A percentile compares a stretch with the other conserved stretches of the same genome.
Conservation (phyloP, 192 early-diverging fungal species). For the Coemansia sp. region DNA sequence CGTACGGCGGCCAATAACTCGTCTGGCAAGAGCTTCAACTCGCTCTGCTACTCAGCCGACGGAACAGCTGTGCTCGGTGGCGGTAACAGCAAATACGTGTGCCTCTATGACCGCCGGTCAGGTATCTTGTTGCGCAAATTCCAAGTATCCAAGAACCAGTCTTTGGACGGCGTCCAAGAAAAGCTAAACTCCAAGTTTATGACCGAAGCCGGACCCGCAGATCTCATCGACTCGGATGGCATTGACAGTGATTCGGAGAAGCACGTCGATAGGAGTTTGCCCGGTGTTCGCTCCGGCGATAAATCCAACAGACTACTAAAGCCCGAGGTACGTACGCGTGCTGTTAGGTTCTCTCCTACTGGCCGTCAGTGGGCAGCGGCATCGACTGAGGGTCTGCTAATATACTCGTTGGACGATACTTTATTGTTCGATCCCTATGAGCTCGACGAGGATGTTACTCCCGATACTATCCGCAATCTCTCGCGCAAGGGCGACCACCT, state of each 20-base stretch:
- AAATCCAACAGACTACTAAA: slow-evolving; percentile 73
- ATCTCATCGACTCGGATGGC: slow-evolving; percentile 79
- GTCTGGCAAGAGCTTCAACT: slow-evolving; percentile 89
- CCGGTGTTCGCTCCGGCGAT: slow-evolving; percentile 88
- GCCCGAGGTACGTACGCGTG: slow-evolving; percentile 82
- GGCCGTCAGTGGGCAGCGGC: slow-evolving; percentile 95
- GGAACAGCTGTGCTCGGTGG: slow-evolving; percentile 90
- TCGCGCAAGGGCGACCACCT: slow-evolving; percentile 79
- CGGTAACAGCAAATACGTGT: slow-evolving; percentile 94
- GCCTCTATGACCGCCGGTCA: slow-evolving; percentile 86
- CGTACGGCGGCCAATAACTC: slow-evolving; percentile 80
- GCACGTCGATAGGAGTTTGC: slow-evolving; percentile 71
- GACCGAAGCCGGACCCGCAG: slow-evolving; percentile 91
- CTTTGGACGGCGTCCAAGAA: slow-evolving; percentile 90
- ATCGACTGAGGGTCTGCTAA: slow-evolving; percentile 91
- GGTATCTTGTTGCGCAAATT: slow-evolving; percentile 83
- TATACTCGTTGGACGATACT: slow-evolving; percentile 94
- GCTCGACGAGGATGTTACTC: slow-evolving; percentile 95
- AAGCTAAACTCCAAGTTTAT: slow-evolving; percentile 88
- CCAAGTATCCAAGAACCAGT: slow-evolving; percentile 89
- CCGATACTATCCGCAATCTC: slow-evolving; percentile 78
- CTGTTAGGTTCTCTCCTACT: slow-evolving; percentile 91
- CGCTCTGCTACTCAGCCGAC: slow-evolving; percentile 93
- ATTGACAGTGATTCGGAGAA: slow-evolving; percentile 87
- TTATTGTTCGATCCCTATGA: slow-evolving; percentile 98